Conservation (phyloP, 495 filamentous ascomycete genomes). For the Achaetomiella virescens region DNA sequence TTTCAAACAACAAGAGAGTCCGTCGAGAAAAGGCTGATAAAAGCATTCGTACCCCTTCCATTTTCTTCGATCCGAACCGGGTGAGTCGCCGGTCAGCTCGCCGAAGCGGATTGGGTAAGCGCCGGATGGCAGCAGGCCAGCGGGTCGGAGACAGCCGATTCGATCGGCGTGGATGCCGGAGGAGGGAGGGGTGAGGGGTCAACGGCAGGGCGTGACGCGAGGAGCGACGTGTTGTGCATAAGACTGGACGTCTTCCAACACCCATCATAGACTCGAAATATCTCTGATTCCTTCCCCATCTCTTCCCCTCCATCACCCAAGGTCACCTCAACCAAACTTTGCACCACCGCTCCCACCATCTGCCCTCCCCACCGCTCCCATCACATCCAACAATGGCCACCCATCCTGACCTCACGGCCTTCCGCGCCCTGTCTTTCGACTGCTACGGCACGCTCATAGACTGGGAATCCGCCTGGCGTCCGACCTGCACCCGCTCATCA, state of each 20-base stretch:
- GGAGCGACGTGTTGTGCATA: not conserved
- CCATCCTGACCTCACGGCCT: slow-evolving; percentile 26
- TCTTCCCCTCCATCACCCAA: too few species aligned
- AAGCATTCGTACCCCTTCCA: too few species aligned
- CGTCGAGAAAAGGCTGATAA: too few species aligned
- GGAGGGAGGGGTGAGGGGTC: not conserved
- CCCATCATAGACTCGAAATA: not conserved
- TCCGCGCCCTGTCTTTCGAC: slow-evolving; percentile 63
- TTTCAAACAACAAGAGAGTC: too few species aligned
- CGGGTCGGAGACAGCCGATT: not conserved
- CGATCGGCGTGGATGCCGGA: not conserved
- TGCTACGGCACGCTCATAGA: slow-evolving; percentile 80
- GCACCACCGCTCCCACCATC: not conserved
- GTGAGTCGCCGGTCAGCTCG: slow-evolving; percentile 1
- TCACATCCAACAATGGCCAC: not conserved
- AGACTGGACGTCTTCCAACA: not conserved
- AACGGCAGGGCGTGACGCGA: not conserved
- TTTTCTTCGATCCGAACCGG: not conserved
- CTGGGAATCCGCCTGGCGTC: slow-evolving; percentile 50
- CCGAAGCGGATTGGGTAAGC: not conserved
- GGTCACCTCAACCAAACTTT: too few species aligned
- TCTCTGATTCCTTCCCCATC: too few species aligned
- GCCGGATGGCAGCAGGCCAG: not conserved
- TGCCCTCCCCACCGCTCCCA: not conserved
- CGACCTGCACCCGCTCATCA: slow-evolving; percentile 36